These are phyloP conservation scores for Rhodotorula mucilaginosa DNA, from an alignment of 1,284 basidiomycete genomes.

Conservation along the genomic window DNA sequence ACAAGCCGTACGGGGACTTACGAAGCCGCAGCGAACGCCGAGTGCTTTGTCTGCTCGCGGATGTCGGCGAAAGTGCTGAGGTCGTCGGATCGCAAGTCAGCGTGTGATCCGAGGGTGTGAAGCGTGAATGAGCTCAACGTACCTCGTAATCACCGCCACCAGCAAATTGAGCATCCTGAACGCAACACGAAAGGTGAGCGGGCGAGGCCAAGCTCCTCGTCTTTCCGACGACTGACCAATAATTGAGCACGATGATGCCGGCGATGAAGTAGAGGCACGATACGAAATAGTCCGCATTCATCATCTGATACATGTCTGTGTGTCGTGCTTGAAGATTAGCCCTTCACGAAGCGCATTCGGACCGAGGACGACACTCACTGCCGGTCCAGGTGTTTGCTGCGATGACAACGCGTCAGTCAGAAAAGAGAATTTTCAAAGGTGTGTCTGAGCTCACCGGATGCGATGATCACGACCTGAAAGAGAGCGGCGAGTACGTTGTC, in stretches of 20 bases:
- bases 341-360: background rate
- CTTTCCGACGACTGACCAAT: conserved; percentile 58
- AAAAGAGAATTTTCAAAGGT: background rate
- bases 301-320: conserved; percentile 79
- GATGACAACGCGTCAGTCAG: background rate
- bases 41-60: conserved; percentile 79
- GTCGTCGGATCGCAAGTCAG: background rate
- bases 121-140: background rate
- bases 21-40: conserved; percentile 69
- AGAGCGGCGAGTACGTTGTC: conserved; percentile 83
- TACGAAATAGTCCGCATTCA: conserved; percentile 86
- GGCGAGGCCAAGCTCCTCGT: background rate
- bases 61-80: conserved; percentile 77
- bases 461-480: conserved; percentile 81
- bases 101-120: background rate
- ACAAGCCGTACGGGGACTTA: background rate
- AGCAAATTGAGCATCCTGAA: conserved; percentile 19
- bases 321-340: background rate
- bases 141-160: conserved; percentile 90
- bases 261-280: conserved; percentile 87
- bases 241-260: conserved; percentile 78
- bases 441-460: conserved; percentile 61
- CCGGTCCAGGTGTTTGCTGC: conserved; percentile 52
- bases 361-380: conserved; percentile 32
- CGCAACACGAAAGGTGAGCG: background rate